phyloP scores from a whole-genome alignment of 2,329 filamentous ascomycete species.

The Fusarium udum region DNA sequence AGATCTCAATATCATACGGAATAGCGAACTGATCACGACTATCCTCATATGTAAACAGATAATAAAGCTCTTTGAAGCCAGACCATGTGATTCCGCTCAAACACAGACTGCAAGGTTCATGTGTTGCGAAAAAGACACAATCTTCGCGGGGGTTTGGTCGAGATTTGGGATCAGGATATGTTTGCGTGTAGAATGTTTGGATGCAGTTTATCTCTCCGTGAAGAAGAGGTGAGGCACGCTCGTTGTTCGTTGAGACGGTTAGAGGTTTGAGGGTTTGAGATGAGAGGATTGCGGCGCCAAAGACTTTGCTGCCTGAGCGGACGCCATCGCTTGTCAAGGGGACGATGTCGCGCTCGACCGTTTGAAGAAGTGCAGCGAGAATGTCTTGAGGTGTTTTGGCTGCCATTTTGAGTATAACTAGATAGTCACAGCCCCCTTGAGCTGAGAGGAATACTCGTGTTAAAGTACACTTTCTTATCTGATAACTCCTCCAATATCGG shows the following conservation, averaged over 20 bases:
- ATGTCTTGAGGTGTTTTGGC: conserved; percentile 37
- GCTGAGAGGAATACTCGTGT: not conserved
- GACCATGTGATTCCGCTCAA: conserved; percentile 67
- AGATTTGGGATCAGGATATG: conserved; percentile 46
- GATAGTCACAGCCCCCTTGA: fast-evolving
- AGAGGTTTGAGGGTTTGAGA: conserved; percentile 53
- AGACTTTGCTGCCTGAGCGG: conserved; percentile 63
- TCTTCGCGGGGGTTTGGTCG: conserved; percentile 54
- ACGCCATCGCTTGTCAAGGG: conserved; percentile 62
- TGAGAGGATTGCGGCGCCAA: conserved; percentile 64
- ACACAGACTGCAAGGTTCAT: conserved; percentile 68
- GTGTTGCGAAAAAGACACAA: conserved; percentile 67
- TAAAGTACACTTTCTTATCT: conserved; percentile 13
- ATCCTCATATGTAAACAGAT: conserved; percentile 68
- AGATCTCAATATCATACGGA: conserved; percentile 66
- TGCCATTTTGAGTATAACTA: not conserved
- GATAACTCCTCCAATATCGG: not conserved
- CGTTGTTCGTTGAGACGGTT: conserved; percentile 65
- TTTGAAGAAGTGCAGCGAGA: conserved; percentile 52
- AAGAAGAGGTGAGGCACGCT: conserved; percentile 62
- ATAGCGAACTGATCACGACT: conserved; percentile 65
- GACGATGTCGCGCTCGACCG: conserved; percentile 58
- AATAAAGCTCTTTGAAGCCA: conserved; percentile 66
- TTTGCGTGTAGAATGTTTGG: conserved; percentile 61
- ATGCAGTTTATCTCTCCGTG: conserved; percentile 71